Percentiles rank a stretch among this genome's conserved stretches.
Conservation (phyloP, 83 land plant species). For the Picea mariana region DNA sequence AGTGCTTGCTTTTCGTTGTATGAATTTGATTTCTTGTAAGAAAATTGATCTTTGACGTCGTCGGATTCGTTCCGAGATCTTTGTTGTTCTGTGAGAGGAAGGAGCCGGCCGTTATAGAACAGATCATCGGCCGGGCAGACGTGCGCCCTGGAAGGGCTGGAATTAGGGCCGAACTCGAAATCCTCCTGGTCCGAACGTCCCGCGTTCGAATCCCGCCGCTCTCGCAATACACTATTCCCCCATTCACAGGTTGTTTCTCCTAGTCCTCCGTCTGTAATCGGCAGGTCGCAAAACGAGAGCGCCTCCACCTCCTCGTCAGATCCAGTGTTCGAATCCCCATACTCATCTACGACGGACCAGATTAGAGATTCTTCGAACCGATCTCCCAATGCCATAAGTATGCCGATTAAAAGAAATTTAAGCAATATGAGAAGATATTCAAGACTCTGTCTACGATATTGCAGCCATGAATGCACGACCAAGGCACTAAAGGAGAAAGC, state of each 20-base stretch:
- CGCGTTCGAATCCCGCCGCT: not conserved
- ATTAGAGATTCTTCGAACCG: not conserved
- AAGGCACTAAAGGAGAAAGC: too few relatives aligned
- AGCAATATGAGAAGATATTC: too few relatives aligned
- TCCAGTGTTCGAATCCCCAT: too few relatives aligned
- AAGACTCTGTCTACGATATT: too few relatives aligned
- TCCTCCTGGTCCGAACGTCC: not conserved
- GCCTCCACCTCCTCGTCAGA: too few relatives aligned
- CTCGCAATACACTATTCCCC: not conserved
- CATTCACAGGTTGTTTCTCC: not conserved
- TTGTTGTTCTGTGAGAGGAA: not conserved
- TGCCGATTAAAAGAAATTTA: too few relatives aligned
- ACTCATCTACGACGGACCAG: not conserved
- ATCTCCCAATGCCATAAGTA: too few relatives aligned
- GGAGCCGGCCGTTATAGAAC: slow-evolving; percentile 7
- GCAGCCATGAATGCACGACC: too few relatives aligned
- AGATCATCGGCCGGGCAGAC: not conserved
- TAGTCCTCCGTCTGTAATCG: not conserved
- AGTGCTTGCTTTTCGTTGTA: too few relatives aligned
- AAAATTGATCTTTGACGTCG: not conserved
- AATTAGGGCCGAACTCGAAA: slow-evolving; percentile 4
- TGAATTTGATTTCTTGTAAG: too few relatives aligned
- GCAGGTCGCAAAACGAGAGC: slow-evolving; percentile 51
- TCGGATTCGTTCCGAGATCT: not conserved
- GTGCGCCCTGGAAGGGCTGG: not conserved